Conservation (phyloP, 2,329 filamentous ascomycete species). For the Ascochyta koolunga region DNA sequence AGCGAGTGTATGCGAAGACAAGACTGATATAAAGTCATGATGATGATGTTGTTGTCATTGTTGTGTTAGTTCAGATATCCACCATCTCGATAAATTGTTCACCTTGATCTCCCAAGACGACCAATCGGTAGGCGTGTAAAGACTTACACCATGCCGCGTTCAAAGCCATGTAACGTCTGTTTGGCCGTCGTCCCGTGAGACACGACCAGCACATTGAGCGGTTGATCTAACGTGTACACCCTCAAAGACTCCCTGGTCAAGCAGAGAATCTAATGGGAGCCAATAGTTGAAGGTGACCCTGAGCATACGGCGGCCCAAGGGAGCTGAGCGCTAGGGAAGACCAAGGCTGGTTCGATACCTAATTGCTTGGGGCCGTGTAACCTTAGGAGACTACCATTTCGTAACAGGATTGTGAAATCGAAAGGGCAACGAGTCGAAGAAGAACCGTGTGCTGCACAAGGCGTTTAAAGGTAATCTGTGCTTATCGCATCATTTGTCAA, state of each 20-base stretch:
- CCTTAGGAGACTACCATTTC: slow-evolving; percentile 9
- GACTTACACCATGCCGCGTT: background rate
- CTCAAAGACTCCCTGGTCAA: background rate
- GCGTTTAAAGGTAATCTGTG: background rate
- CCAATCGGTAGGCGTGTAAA: background rate
- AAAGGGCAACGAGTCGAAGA: background rate
- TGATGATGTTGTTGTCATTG: background rate
- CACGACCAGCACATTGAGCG: background rate
- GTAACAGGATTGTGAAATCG: background rate
- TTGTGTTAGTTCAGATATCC: background rate
- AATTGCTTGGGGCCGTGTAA: slow-evolving; percentile 17
- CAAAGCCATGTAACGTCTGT: background rate
- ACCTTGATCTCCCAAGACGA: background rate
- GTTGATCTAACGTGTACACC: background rate
- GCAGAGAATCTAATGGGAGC: background rate
- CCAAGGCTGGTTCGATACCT: slow-evolving; percentile 15
- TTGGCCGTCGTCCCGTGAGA: background rate
- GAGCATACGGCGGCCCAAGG: background rate
- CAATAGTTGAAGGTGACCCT: background rate
- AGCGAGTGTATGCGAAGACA: background rate
- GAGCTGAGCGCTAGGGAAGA: slow-evolving; percentile 8
- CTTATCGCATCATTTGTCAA: background rate
- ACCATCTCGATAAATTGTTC: background rate
- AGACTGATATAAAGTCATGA: slow-evolving; percentile 2
- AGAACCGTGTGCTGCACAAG: background rate